phyloP scores from a whole-genome alignment of 495 filamentous ascomycete genomes.

The Penicillium alfredii region DNA sequence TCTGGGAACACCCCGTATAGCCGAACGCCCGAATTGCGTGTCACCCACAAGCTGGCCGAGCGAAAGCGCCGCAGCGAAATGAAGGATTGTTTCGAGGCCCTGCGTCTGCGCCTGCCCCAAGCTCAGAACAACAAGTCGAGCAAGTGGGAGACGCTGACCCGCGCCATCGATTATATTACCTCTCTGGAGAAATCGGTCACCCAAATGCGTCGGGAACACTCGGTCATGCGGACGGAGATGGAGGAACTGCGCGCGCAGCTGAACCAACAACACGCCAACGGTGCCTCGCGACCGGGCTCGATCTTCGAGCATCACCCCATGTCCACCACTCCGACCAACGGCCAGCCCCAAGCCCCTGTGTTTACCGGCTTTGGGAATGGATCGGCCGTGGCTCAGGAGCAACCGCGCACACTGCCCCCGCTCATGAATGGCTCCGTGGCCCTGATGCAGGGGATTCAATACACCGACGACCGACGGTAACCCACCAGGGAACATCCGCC shows the following conservation, averaged over 20 bases:
- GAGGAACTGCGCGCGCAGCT: constrained; percentile 41
- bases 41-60: constrained; percentile 94
- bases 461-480: constrained; percentile 46
- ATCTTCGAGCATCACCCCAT: constrained; percentile 39
- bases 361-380: constrained; percentile 33
- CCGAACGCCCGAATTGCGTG: constrained; percentile 86
- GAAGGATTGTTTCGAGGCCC: constrained; percentile 91
- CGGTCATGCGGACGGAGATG: constrained; percentile 46
- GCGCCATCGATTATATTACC: constrained; percentile 42
- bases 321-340: constrained; percentile 33
- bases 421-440: constrained; percentile 45
- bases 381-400: constrained; percentile 31
- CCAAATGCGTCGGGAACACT: constrained; percentile 40
- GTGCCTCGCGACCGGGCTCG: constrained; percentile 33
- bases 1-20: constrained; percentile 72
- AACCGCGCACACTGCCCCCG: constrained; percentile 47
- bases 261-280: constrained; percentile 48
- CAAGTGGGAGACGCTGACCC: constrained; percentile 96
- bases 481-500: constrained; percentile 1
- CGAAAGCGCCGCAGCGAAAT: constrained; percentile 94
- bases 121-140: constrained; percentile 89
- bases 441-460: constrained; percentile 55
- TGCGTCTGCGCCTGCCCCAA: constrained; percentile 76
- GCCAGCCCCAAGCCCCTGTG: constrained; percentile 27
- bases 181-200: constrained; percentile 31